Evolutionary conservation across 2,329 filamentous ascomycete species (phyloP), one percentile per base, ranked within the genome.

Genomic region (Cladophialophora psammophila): DNA sequence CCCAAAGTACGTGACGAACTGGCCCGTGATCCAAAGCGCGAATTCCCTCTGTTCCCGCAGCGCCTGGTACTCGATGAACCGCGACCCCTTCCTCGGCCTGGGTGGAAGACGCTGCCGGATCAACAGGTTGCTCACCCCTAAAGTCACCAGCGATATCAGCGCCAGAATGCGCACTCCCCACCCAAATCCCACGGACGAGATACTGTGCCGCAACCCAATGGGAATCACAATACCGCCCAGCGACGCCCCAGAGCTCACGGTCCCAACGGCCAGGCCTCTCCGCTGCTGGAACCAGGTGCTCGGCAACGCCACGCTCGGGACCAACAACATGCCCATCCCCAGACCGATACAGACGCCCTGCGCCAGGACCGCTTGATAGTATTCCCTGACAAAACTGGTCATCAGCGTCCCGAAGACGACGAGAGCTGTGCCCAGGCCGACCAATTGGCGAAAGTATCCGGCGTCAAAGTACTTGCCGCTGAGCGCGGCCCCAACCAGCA

Each of bases 211-310:
- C 10, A 89, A 75, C 35, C 82, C 86, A 71, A 89, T 87, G 0
- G 87, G 87, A 54, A 88, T 83, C 45, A 88, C 83, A n/a, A 90
- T 83, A 2, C 86, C 86, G 1, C 86, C 86, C 5, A 87, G 81
- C 71, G 82, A 79, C 70, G 87, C 78, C 13, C 85, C 86, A 13
- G 85, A 80, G 7, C 57, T 36, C 52, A 36, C 34, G 73, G 77
- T 56, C 75, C 69, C 31, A 0, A 63, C 48, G 20, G 42, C 45
- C 71, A 78, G 13, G 79, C 80, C 58, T 82, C 82, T 74, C 85
- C 85, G 63, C 86, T 78, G 56, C 83, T 76, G 36, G 80, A 80
- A 7, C 83, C 79, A 57, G 18, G 55, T 38, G 7, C 32, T 36
- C n/a, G 36, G 32, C 32, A 38, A 20, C 1, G 55, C 55, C 32